Evolutionary conservation across 441 rosid species (phyloP).

Genomic region (Iberis amara): DNA sequence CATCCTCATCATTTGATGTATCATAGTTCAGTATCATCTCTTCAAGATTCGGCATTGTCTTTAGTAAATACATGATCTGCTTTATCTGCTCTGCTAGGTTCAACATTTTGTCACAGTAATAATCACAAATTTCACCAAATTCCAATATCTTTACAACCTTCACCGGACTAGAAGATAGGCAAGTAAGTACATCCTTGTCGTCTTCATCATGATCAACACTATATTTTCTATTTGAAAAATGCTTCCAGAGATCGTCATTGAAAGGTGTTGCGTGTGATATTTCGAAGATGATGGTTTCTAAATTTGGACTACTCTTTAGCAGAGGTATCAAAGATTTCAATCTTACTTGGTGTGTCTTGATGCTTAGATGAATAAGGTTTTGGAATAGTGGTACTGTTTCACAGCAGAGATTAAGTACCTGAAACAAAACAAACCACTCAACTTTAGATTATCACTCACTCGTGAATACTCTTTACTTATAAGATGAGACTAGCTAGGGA

Average conservation of each 20-base stretch:
- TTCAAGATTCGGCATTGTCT: conserved; percentile 19
- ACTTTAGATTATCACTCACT: neutral
- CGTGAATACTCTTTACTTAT: too few relatives aligned
- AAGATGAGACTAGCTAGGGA: too few relatives aligned
- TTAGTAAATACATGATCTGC: conserved; percentile 3
- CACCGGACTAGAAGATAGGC: conserved; percentile 19
- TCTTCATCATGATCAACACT: neutral
- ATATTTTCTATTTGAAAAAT: conserved; percentile 6
- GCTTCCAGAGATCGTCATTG: neutral
- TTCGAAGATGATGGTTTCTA: neutral
- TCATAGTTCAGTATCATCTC: neutral
- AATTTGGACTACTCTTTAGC: conserved; percentile 17
- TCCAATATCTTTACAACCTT: conserved; percentile 14
- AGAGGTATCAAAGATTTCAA: conserved; percentile 4
- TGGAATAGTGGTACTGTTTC: conserved; percentile 15
- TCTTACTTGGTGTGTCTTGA: neutral
- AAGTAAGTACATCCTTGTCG: neutral
- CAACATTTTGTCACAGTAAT: neutral
- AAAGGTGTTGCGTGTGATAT: neutral
- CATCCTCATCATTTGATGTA: too few relatives aligned
- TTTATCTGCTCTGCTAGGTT: neutral
- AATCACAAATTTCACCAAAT: conserved; percentile 2
- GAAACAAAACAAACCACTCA: conserved; percentile 8
- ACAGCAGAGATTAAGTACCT: conserved; percentile 22
- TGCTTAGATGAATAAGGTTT: conserved; percentile 13